Conservation (phyloP, 2,329 filamentous ascomycete genomes). For the Neofusicoccum kwambonambiense region DNA sequence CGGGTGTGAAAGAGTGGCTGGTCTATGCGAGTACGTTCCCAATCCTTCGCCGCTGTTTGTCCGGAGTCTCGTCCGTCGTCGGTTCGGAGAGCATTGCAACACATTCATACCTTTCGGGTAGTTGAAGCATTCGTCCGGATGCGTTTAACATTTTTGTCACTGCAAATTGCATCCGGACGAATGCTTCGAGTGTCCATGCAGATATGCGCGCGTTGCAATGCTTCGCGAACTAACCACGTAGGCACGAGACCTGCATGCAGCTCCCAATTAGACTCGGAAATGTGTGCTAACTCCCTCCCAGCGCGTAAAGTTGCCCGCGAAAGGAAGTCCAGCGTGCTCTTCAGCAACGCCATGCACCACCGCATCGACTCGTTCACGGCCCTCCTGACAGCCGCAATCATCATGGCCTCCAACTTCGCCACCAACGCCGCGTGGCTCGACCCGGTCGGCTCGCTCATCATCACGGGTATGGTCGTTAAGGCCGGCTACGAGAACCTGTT, state of each 20-base stretch:
- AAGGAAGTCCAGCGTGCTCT: slow-evolving; percentile 91
- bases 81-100: too few relatives aligned
- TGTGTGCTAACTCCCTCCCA: slow-evolving; percentile 40
- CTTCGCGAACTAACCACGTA: too few relatives aligned
- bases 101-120: too few relatives aligned
- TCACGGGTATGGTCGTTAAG: slow-evolving; percentile 89
- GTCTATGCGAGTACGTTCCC: slow-evolving; percentile 77
- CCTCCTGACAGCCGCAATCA: slow-evolving; percentile 85
- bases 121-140: too few relatives aligned
- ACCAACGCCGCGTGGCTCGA: slow-evolving; percentile 88
- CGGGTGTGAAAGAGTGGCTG: slow-evolving; percentile 92
- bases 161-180: too few relatives aligned
- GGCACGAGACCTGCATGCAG: too few relatives aligned
- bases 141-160: too few relatives aligned
- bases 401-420: slow-evolving; percentile 84
- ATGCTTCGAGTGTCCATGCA: too few relatives aligned
- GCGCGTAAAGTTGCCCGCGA: slow-evolving; percentile 94
- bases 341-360: slow-evolving; percentile 95
- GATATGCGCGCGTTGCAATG: too few relatives aligned
- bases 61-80: background rate
- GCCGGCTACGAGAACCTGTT: slow-evolving; percentile 85
- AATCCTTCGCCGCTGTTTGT: background rate
- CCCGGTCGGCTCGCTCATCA: slow-evolving; percentile 86
- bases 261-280: background rate
- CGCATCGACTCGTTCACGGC: slow-evolving; percentile 94